Base-by-base conservation (phyloP, 495 filamentous ascomycete genomes). In the Daldinia decipiens region DNA sequence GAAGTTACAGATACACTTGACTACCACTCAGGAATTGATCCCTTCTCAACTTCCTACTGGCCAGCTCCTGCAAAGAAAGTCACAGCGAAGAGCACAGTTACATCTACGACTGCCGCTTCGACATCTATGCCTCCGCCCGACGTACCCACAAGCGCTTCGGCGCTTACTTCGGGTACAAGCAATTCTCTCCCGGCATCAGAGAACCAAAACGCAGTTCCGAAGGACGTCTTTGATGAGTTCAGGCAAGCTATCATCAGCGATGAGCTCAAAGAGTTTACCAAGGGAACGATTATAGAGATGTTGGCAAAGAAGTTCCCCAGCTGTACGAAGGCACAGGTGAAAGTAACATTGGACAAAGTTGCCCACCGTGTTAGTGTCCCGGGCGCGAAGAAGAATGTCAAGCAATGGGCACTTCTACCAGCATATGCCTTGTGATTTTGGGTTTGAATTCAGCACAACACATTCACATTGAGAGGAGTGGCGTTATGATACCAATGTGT, bases 41-140 rank as follows among this genome's bases (percentile, higher is more conserved):
- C 95, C 0, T 97, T 93, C 74, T 93, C 92, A 0, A 88, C 86
- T 1, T 78, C 78, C 4, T 98, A 98, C 80, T 98, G 95, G 95
- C 74, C 83, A 82, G 15, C 84, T 72, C 40, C 79, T 19, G 71
- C 73, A 19, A 62, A 76, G 27, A 78, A 73, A 54, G 66, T 73
- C 12, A 19, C 63, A 26, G 7, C 50, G 15, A 68, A 68, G 40
- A 56, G n/a, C 3, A 24, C 27, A 26, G 24, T 51, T 26, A 32
- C 56, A 1, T 19, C 67, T 24, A 27, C 31, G 8, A 13, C 45
- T n/a, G 36, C 45, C 27, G 27, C 62, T 32, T 52, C 47, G 15
- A 11, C 71, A 17, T 56, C 59, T 17, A 77, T 74, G 73, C 62
- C 26, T n/a, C 71, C 72, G 4, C 71, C 76, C 13, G 31, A 8